Base-by-base conservation (phyloP, 1,139 yeast species). In the Diutina neorugosa region DNA sequence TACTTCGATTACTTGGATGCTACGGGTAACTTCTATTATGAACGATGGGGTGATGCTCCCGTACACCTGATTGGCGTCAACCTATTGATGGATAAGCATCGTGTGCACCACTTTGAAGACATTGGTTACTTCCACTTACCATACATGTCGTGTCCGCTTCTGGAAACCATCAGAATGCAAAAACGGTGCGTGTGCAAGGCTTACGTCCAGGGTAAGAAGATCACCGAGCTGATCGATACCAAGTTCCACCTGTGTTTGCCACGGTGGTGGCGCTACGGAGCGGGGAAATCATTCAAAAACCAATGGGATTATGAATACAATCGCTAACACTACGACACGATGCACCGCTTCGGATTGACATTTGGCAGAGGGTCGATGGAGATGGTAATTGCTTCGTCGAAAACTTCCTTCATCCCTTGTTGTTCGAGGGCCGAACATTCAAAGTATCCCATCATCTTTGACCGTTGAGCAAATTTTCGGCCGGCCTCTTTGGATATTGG, bases 21-120 rank as follows among this genome's bases (percentile, higher is more conserved):
- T 51, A 68, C 82, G 0, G 96, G 96, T 1, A 97, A 96, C 0
- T 90, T 91, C 62, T 86, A 86, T 65, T 89, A 89, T 63, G 94
- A 86, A 66, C 73, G 98, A 59, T 93, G 98, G 98, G 98, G 98
- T 3, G 98, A 93, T 69, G 98, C 98, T 0, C 98, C 98, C 0
- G 96, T 93, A 5, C 98, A 93, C 66, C 76, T 96, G 0, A 77
- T 91, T 40, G 98, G 82, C 0, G 79, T 84, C 4, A 69, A 83
- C 1, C 65, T 91, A 41, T 68, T 93, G 53, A 71, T 89, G 54
- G 88, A 86, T 62, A 80, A 74, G 56, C 66, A 79, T 49, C 81
- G 84, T 61, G 77, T 93, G 52, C 91, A 87, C 62, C 96, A 90
- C 66, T 91, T 93, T 65, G 95, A 90, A 58, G 96, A 90, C 62